phyloP scores from a whole-genome alignment of 2,329 filamentous ascomycete species.

The Trichoderma sp. region DNA sequence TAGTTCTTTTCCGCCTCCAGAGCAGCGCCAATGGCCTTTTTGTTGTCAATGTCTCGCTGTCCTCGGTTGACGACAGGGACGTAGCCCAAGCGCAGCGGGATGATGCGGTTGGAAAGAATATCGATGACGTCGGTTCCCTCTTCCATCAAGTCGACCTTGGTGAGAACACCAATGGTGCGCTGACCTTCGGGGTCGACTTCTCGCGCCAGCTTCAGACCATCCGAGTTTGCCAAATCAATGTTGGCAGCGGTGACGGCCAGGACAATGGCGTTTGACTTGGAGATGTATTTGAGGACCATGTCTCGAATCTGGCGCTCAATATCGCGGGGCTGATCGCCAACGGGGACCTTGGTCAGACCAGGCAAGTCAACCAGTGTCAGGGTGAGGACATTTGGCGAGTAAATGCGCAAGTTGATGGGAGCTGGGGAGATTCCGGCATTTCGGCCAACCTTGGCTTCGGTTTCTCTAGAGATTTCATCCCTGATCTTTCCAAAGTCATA shows the following conservation, averaged over 20 bases:
- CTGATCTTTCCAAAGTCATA: constrained; percentile 98
- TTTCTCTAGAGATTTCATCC: constrained; percentile 96
- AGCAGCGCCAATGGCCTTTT: constrained; percentile 87
- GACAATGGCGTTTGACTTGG: constrained; percentile 97
- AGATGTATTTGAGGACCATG: constrained; percentile 98
- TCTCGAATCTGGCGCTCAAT: constrained; percentile 96
- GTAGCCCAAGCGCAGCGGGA: constrained; percentile 90
- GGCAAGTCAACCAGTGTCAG: constrained; percentile 95
- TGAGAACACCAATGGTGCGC: constrained; percentile 96
- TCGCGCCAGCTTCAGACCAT: constrained; percentile 91
- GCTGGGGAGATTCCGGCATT: constrained; percentile 96
- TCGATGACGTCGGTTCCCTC: constrained; percentile 98
- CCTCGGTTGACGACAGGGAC: constrained; percentile 98
- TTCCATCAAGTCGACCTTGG: constrained; percentile 99
- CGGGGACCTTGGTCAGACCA: constrained; percentile 93
- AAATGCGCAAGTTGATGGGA: constrained; percentile 97
- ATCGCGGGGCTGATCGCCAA: constrained; percentile 93
- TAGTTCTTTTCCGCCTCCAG: constrained; percentile 94
- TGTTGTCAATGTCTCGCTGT: constrained; percentile 97
- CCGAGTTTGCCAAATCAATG: constrained; percentile 97
- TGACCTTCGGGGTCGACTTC: constrained; percentile 98
- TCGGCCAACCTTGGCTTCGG: constrained; percentile 91
- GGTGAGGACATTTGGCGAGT: constrained; percentile 96
- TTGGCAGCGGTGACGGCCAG: constrained; percentile 95
- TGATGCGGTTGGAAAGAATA: constrained; percentile 95